Percentiles rank a stretch among this genome's conserved stretches.
phyloP scores from a whole-genome alignment of 257 asterid species.

The Solanum dulcamara region DNA sequence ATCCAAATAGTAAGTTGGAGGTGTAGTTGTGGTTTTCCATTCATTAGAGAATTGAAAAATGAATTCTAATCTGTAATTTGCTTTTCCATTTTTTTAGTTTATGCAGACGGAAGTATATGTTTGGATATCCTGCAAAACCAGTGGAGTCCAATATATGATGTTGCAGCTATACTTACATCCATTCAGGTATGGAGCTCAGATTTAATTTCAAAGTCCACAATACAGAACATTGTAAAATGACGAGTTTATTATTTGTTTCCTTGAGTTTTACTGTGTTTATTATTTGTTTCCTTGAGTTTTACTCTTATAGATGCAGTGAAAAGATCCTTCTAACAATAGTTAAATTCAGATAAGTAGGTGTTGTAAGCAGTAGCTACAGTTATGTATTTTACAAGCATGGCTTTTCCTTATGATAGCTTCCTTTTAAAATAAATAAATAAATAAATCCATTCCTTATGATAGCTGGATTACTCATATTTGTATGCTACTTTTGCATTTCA shows the following conservation, averaged over 20 bases:
- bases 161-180: slow-evolving; percentile 87
- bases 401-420: background rate
- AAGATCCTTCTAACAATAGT: background rate
- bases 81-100: slow-evolving; percentile 41
- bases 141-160: slow-evolving; percentile 96
- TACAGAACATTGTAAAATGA: background rate
- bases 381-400: background rate
- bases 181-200: slow-evolving; percentile 45
- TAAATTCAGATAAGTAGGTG: background rate
- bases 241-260: background rate
- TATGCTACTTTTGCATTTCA: background rate
- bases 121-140: slow-evolving; percentile 93
- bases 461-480: background rate
- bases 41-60: background rate
- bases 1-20: slow-evolving; percentile 62
- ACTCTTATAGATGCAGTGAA: background rate
- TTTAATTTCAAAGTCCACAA: background rate
- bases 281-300: background rate
- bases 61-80: background rate
- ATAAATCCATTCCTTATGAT: background rate
- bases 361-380: background rate
- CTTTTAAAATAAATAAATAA: background rate
- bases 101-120: slow-evolving; percentile 92
- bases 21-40: background rate
- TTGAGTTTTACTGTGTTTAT: background rate